Conservation (phyloP, 169 alveolate species). For the Cryptosporidium ubiquitum region DNA sequence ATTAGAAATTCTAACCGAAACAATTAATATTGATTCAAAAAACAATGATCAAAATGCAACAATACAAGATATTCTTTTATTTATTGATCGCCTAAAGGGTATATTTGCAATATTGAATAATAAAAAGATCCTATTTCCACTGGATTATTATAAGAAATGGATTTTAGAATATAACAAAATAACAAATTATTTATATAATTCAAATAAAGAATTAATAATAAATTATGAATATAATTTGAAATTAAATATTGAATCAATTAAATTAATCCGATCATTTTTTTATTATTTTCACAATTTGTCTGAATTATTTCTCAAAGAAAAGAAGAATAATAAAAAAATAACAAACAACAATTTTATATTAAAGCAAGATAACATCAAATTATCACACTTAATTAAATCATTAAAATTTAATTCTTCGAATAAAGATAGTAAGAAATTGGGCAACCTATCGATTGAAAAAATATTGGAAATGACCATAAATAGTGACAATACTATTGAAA, state of each 20-base stretch:
- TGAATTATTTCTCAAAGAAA: conserved; percentile 36
- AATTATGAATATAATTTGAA: not conserved
- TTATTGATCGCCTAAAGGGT: conserved; percentile 2
- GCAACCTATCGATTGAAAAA: not conserved
- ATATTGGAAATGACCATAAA: not conserved
- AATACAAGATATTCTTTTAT: conserved; percentile 5
- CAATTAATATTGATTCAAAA: conserved; percentile 41
- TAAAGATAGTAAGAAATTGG: not conserved
- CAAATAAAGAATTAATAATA: not conserved
- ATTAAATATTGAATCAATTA: conserved; percentile 30
- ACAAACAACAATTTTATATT: not conserved
- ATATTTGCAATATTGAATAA: not conserved
- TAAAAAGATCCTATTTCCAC: conserved; percentile 17
- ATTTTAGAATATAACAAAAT: conserved; percentile 31
- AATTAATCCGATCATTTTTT: conserved; percentile 41
- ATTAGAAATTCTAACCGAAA: conserved; percentile 45
- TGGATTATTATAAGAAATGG: conserved; percentile 52
- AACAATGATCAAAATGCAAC: not conserved
- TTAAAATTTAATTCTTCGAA: not conserved
- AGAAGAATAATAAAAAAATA: conserved; percentile 24
- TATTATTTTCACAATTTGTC: conserved; percentile 24
- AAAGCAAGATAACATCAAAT: conserved; percentile 45
- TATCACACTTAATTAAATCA: conserved; percentile 43
- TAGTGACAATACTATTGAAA: not conserved
- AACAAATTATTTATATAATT: not conserved